Conservation (phyloP, 1,139 yeast genomes). For the Zygotorulaspora mrakii region DNA sequence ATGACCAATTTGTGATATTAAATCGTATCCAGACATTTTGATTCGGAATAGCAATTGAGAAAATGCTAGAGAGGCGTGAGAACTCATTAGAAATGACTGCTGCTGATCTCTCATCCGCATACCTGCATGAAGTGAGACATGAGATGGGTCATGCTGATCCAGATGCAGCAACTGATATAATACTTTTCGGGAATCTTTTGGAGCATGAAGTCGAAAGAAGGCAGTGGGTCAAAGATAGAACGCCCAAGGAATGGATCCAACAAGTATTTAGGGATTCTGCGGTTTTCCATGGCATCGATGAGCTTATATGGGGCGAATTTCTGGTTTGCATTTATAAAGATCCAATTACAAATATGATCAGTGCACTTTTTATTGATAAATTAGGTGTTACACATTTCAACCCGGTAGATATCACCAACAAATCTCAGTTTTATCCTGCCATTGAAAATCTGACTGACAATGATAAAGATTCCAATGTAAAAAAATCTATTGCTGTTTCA, state of each 20-base stretch:
- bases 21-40: too few relatives aligned
- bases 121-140: slow-evolving; percentile 8
- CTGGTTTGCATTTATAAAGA: slow-evolving; percentile 53
- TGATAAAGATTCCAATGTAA: slow-evolving; percentile 53
- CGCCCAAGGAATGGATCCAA: slow-evolving; percentile 35
- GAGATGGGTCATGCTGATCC: slow-evolving; percentile 3
- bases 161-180: slow-evolving; percentile 2
- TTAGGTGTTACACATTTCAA: slow-evolving; percentile 65
- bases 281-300: slow-evolving; percentile 53
- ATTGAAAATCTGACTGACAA: slow-evolving; percentile 60
- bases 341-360: slow-evolving; percentile 45
- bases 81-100: slow-evolving; percentile 6
- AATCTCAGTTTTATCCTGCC: slow-evolving; percentile 75
- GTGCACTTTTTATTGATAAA: slow-evolving; percentile 61
- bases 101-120: slow-evolving; percentile 16
- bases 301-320: slow-evolving; percentile 50
- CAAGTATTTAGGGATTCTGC: slow-evolving; percentile 50
- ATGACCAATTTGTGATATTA: too few relatives aligned
- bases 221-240: slow-evolving; percentile 14
- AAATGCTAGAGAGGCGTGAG: too few relatives aligned
- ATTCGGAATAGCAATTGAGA: too few relatives aligned
- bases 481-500: slow-evolving; percentile 75
- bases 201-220: slow-evolving; percentile 9
- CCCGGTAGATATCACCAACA: slow-evolving; percentile 54
- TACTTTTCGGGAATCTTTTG: slow-evolving; percentile 10